Base-by-base conservation (phyloP, 257 asterid species). In the Gynochthodes officinalis region DNA sequence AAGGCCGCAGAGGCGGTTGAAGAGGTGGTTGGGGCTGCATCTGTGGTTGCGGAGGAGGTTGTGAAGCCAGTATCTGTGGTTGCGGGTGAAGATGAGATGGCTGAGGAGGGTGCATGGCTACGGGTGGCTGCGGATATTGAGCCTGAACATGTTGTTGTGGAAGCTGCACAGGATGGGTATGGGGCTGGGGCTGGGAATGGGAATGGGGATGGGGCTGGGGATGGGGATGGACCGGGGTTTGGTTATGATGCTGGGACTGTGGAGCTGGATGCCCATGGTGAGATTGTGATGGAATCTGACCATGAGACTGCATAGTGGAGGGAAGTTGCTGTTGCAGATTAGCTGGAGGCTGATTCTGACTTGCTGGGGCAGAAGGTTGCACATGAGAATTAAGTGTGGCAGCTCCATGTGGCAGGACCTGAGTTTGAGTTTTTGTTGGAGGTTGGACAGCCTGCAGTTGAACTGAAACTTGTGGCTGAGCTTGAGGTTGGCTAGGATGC, bases 91-190 rank as follows among this genome's bases (percentile, higher is more conserved):
- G 64, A 64, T 80, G 86, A 72, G 89, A 44, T 35, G 85, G 69
- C 75, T 82, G 91, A 63, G 81, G 75, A 44, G 74, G 81, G 70
- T 75, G 82, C 82, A 79, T 71, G 64, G 76, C 83, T 60, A 73
- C 79, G 13, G 75, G 84, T 67, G 84, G 84, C 75, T 83, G 96
- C 74, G 80, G 89, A 78, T 83, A 85, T 40, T 75, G 91, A 76
- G 86, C 77, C 81, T 86, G 96, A 69, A 71, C 66, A 79, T 81
- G 88, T 71, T 87, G 91, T 59, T 83, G 74, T 75, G 86, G 82
- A 68, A 92, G 85, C 61, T 83, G 89, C 81, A 82, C 60, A 9
- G 71, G 70, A 46, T 73, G 90, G 85, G 44, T 28, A 10, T 60
- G 74, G 64, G 80, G 78, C 68, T 60, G 69, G 55, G 76, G 71